These are phyloP conservation scores for Aureobasidium uvarum DNA, from an alignment of 2,329 filamentous ascomycete species.

Conservation along the genomic window DNA sequence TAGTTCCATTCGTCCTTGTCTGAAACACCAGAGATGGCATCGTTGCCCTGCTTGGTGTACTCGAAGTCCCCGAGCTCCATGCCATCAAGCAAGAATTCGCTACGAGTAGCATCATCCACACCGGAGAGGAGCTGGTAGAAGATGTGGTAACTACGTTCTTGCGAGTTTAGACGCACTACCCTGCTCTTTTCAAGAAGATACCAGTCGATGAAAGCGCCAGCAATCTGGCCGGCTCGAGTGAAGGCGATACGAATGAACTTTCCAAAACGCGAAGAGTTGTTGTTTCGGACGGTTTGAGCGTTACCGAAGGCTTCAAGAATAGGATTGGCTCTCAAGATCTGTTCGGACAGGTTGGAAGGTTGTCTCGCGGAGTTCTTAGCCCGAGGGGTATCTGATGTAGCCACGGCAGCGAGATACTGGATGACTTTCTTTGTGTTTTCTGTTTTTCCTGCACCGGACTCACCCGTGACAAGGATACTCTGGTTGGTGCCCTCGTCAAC, in stretches of 20 bases:
- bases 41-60: slow-evolving; percentile 88
- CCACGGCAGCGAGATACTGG: slow-evolving; percentile 94
- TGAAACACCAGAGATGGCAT: slow-evolving; percentile 85
- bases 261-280: slow-evolving; percentile 97
- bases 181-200: slow-evolving; percentile 98
- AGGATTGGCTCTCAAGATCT: slow-evolving; percentile 93
- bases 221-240: slow-evolving; percentile 80
- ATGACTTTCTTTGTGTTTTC: slow-evolving; percentile 99
- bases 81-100: slow-evolving; percentile 71
- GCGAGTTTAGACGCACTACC: slow-evolving; percentile 81
- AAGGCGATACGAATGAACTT: slow-evolving; percentile 99
- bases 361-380: slow-evolving; percentile 60
- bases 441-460: slow-evolving; percentile 96
- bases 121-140: slow-evolving; percentile 95
- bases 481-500: slow-evolving; percentile 95
- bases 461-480: slow-evolving; percentile 95
- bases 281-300: slow-evolving; percentile 94
- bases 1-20: slow-evolving; percentile 87
- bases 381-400: slow-evolving; percentile 71
- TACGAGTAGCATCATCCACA: slow-evolving; percentile 69
- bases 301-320: slow-evolving; percentile 98
- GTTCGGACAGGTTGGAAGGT: slow-evolving; percentile 86
- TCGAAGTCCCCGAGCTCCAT: slow-evolving; percentile 82
- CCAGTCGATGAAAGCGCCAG: slow-evolving; percentile 97
- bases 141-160: slow-evolving; percentile 94